Evolutionary conservation across 2,329 filamentous ascomycete genomes (phyloP), one percentile per base, ranked within the genome.

Genomic region (Fusarium sarcochroum): DNA sequence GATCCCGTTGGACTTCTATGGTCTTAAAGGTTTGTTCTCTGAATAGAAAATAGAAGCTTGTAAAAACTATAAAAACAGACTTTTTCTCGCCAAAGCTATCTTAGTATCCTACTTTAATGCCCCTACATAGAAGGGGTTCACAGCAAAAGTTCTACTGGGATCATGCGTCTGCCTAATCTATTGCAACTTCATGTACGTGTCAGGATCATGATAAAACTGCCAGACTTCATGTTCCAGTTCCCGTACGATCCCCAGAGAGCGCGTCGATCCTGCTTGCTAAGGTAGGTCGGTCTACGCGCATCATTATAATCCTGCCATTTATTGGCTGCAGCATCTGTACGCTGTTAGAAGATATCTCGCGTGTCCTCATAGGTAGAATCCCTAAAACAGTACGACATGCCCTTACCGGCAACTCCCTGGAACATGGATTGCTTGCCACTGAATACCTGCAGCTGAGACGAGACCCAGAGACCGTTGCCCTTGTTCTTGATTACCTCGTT

Each of bases 301-400:
- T 84, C 81, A 38, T 84, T 84, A n/a, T 75, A 74, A 6, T 70
- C 72, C 68, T 84, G 80, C 82, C 81, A 85, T 15, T 78, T 75
- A 21, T 47, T 21, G 10, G 41, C 51, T 2, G 41, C 51, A 2
- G 34, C 51, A 20, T 30, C 47, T 0, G 41, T 47, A 5, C 21
- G 30, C 23, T 47, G 41, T 15, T 54, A 54, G 32, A 54, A 54
- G 1, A 47, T 41, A 54, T 54, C 51, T 41, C 51, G 47, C 0
- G 51, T 47, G 4, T 41, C 51, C 0, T 30, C 51, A 37, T 84
- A 66, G 7, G 76, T 81, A 0, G 80, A 79, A 68, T 85, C 82
- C 41, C 83, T 76, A 79, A 81, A 84, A 68, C 80, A 83, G 69
- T 80, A 84, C 1, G 82, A 75, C 0, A 82, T 84, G 7, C 83